Percentiles rank a stretch among this genome's conserved stretches.
Evolutionary conservation across 2,329 filamentous ascomycete genomes (phyloP).

Genomic region (Aureobasidium musti): DNA sequence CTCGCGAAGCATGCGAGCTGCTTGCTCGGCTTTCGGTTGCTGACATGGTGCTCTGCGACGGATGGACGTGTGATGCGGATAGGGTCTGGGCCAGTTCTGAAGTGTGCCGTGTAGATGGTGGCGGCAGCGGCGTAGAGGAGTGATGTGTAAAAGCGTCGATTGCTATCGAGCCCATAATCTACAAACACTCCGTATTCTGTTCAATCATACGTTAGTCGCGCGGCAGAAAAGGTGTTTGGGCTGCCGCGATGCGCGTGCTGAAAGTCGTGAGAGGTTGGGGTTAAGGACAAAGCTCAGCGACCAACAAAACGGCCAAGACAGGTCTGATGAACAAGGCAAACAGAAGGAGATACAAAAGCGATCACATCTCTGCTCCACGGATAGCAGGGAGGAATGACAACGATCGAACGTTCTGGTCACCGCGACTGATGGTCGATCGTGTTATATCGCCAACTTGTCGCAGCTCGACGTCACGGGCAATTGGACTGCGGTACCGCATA

Average conservation of each 20-base stretch:
- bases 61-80: background rate
- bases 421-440: background rate
- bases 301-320: constrained; percentile 23
- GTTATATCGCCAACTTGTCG: background rate
- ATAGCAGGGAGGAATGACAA: background rate
- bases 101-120: constrained; percentile 23
- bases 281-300: constrained; percentile 9
- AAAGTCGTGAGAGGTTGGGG: constrained; percentile 22
- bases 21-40: constrained; percentile 27
- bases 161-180: constrained; percentile 62
- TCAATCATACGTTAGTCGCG: constrained; percentile 16
- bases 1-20: constrained; percentile 26
- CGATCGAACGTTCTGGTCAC: constrained; percentile 5
- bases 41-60: constrained; percentile 30
- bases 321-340: constrained; percentile 8
- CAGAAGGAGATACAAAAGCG: background rate
- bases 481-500: background rate
- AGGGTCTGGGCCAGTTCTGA: constrained; percentile 1
- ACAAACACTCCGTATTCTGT: constrained; percentile 19
- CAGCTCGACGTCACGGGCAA: constrained; percentile 13
- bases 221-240: constrained; percentile 1
- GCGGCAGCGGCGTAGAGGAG: constrained; percentile 36
- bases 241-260: constrained; percentile 12
- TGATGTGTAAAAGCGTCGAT: constrained; percentile 74
- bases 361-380: background rate